phyloP scores from a whole-genome alignment of 768 basidiomycete species.

The Suillus weaverae region DNA sequence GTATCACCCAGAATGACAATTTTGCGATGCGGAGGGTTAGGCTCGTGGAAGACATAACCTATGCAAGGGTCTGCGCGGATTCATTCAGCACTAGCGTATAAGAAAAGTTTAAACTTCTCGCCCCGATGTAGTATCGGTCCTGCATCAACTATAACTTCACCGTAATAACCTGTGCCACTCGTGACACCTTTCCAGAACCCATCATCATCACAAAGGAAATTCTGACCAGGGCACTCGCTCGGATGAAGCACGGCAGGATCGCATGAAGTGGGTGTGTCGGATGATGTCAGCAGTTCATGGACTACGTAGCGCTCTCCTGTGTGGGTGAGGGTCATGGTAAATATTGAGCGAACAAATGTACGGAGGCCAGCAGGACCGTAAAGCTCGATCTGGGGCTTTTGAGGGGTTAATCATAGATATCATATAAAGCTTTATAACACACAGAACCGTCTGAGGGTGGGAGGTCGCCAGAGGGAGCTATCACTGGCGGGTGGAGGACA shows the following conservation, averaged over 20 bases:
- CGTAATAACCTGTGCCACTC: conserved; percentile 36
- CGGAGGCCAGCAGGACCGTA: conserved; percentile 83
- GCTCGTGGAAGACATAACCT: conserved; percentile 73
- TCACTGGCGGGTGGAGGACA: conserved; percentile 49
- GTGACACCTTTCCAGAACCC: conserved; percentile 69
- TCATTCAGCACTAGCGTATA: conserved; percentile 1
- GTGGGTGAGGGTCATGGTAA: conserved; percentile 65
- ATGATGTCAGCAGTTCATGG: conserved; percentile 67
- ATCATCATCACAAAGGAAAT: conserved; percentile 53
- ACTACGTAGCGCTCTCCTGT: conserved; percentile 67
- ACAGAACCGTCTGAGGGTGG: conserved; percentile 16
- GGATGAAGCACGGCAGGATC: conserved; percentile 49
- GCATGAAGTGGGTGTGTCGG: conserved; percentile 57
- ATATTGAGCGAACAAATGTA: conserved; percentile 65
- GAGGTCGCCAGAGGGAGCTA: conserved; percentile 15
- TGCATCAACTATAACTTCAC: conserved; percentile 61
- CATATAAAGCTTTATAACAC: conserved; percentile 5
- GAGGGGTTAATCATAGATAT: neutral
- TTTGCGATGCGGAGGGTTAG: conserved; percentile 50
- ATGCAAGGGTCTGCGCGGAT: conserved; percentile 65
- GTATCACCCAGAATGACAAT: conserved; percentile 81
- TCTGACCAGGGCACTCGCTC: conserved; percentile 63
- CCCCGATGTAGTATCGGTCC: conserved; percentile 79
- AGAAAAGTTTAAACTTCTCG: conserved; percentile 29
- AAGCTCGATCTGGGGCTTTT: conserved; percentile 60